Base-by-base conservation (phyloP, 2,329 filamentous ascomycete species). In the Exserohilum rostratum region DNA sequence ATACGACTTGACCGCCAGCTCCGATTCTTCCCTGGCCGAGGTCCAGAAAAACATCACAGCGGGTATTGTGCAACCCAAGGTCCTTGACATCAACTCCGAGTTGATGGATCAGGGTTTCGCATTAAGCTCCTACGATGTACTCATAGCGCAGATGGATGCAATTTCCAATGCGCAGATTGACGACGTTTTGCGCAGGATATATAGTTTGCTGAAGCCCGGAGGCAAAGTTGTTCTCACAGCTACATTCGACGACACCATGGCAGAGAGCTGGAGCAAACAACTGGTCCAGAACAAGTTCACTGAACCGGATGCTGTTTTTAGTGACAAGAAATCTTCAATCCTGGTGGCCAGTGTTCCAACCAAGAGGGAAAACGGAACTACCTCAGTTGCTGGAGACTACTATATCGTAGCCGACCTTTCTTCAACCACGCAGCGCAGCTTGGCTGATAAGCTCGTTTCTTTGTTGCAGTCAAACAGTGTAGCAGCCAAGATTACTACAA, bases 101-200 rank as follows among this genome's bases (percentile, higher is more conserved):
- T 57, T 57, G 5, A 12, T 15, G 3, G 13, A 15, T 1, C 62
- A 66, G 52, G 62, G 62, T 3, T 64, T 64, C 46, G 38, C 50
- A 9, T 12, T 12, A 10, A 40, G 40, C 9, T 42, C 31, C 5
- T 64, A 60, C 45, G 62, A 69, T 47, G 18, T 69, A 0, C 39
- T 64, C 9, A 31, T 66, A 81, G 6, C 44, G 79, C 18, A 18
- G 9, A 15, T 37, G 2, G 17, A 2, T 12, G 34, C 17, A n/a
- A 37, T 37, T 37, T 15, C 34, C 15, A 37, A 37, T 9, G 17
- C 15, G 11, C 34, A 20, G 3, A 37, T 37, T 9, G 4, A 35
- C 78, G 3, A 58, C 73, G 22, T 79, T 9, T 49, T 69, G 6
- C 65, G 64, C 46, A 59, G 57, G 1, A 65, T 62, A 1, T 12